These are phyloP conservation scores for Malassezia japonica DNA, from an alignment of 1,284 basidiomycete species.

Conservation along the genomic window DNA sequence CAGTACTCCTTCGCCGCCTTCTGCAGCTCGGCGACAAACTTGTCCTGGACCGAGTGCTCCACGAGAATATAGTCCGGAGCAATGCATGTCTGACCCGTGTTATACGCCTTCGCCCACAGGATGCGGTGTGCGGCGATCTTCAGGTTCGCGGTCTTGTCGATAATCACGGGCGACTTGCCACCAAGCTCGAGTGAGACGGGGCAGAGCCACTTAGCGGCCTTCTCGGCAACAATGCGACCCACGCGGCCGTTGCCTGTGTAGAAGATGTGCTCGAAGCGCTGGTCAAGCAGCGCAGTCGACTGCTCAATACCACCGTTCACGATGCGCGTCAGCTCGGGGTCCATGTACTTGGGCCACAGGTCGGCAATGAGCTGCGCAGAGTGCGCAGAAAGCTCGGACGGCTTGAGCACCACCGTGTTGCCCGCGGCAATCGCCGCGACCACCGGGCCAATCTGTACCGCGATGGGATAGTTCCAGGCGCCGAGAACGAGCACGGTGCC, in stretches of 20 bases:
- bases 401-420: constrained; percentile 52
- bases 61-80: constrained; percentile 67
- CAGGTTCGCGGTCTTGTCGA: constrained; percentile 58
- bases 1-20: constrained; percentile 52
- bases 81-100: constrained; percentile 57
- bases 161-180: constrained; percentile 72
- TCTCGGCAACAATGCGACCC: constrained; percentile 66
- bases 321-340: constrained; percentile 61
- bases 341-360: constrained; percentile 70
- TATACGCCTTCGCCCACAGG: constrained; percentile 69
- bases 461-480: constrained; percentile 47
- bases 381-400: constrained; percentile 66
- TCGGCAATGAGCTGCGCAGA: constrained; percentile 62
- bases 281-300: constrained; percentile 66
- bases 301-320: constrained; percentile 69
- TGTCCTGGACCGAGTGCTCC: constrained; percentile 58
- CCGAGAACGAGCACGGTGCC: constrained; percentile 51
- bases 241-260: constrained; percentile 60
- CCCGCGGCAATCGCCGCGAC: constrained; percentile 50
- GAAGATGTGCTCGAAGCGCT: constrained; percentile 68
- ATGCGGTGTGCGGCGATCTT: constrained; percentile 53
- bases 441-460: constrained; percentile 47
- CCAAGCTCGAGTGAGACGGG: constrained; percentile 70
- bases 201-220: constrained; percentile 75
- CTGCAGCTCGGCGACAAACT: constrained; percentile 58